Evolutionary conservation across 371 early-diverging fungal species (phyloP).

Genomic region (Pancytospora philotis): DNA sequence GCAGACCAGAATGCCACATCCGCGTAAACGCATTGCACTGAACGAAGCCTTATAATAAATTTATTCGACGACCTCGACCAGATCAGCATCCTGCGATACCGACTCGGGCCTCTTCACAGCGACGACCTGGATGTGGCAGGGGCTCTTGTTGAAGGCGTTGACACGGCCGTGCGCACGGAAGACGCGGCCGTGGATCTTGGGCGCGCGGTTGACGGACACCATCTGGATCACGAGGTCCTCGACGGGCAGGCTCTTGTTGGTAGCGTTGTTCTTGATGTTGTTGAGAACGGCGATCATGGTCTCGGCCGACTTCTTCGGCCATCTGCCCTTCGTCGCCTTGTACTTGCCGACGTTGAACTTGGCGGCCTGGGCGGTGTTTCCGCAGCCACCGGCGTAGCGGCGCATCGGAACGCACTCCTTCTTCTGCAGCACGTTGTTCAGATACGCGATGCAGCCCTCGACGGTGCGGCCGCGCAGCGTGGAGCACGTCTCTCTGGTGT

Average conservation of each 20-base stretch:
- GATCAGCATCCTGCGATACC: constrained; percentile 16
- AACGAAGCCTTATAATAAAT: constrained; percentile 22
- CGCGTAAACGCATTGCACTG: no score
- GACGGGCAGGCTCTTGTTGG: constrained; percentile 72
- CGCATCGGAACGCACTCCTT: constrained; percentile 94
- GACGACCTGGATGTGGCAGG: constrained; percentile 84
- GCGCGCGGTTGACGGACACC: constrained; percentile 92
- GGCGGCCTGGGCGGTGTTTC: constrained; percentile 91
- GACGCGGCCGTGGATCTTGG: constrained; percentile 87
- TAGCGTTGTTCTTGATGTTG: constrained; percentile 90
- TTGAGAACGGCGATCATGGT: constrained; percentile 79
- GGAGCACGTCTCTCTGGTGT: constrained; percentile 89
- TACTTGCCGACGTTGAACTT: constrained; percentile 26
- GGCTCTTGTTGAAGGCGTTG: constrained; percentile 81
- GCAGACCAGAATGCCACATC: no score
- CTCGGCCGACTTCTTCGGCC: constrained; percentile 92
- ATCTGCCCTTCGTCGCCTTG: constrained; percentile 74
- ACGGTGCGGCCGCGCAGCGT: constrained; percentile 84
- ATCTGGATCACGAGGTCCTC: constrained; percentile 69
- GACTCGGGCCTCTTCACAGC: constrained; percentile 31
- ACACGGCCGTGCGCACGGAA: constrained; percentile 98
- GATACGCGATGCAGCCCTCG: constrained; percentile 78
- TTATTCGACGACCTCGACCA: constrained; percentile 37
- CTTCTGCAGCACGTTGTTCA: constrained; percentile 82
- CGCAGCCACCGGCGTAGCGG: constrained; percentile 87